Percentiles rank a stretch among this genome's conserved stretches.
Conservation (phyloP, 352 stramenopile species). For the Peronospora belbahrii region DNA sequence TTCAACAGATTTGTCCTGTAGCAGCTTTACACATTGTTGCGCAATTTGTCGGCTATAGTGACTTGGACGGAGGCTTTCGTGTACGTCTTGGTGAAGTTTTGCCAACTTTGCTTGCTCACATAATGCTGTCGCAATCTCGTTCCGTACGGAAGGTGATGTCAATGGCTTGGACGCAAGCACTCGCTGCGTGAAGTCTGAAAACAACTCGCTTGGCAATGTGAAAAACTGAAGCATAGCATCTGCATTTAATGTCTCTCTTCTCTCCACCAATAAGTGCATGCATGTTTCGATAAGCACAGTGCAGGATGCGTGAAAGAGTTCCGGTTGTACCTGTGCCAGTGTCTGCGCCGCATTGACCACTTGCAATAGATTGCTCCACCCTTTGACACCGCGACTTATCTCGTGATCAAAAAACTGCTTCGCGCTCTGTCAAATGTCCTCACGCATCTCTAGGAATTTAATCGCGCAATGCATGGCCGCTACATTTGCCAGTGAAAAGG, state of each 20-base stretch:
- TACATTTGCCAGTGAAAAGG: slow-evolving; percentile 23
- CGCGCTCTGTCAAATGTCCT: slow-evolving; percentile 21
- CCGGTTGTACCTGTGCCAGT: slow-evolving; percentile 13
- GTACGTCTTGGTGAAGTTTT: slow-evolving; percentile 31
- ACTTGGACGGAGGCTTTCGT: slow-evolving; percentile 4
- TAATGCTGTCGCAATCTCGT: slow-evolving; percentile 20
- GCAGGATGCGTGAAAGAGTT: slow-evolving; percentile 16
- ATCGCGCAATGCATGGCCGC: slow-evolving; percentile 31
- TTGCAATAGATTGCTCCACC: slow-evolving; percentile 13
- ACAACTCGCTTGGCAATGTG: slow-evolving; percentile 28
- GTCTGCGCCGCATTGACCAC: slow-evolving; percentile 15
- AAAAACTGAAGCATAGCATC: slow-evolving; percentile 27
- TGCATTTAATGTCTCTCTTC: slow-evolving; percentile 4
- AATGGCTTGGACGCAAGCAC: slow-evolving; percentile 19
- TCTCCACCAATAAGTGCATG: slow-evolving; percentile 18
- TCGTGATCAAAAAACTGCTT: slow-evolving; percentile 26
- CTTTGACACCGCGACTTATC: slow-evolving; percentile 6
- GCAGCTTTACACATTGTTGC: slow-evolving; percentile 25
- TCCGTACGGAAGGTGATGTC: not conserved
- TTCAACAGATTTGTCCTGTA: slow-evolving; percentile 15
- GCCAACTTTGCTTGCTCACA: slow-evolving; percentile 38
- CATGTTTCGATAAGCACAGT: slow-evolving; percentile 22
- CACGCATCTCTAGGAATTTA: slow-evolving; percentile 41
- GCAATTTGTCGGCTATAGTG: slow-evolving; percentile 13
- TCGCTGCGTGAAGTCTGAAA: slow-evolving; percentile 35